These are phyloP conservation scores for Salvia miltiorrhiza DNA, from an alignment of 257 asterid species.

Conservation along the genomic window DNA sequence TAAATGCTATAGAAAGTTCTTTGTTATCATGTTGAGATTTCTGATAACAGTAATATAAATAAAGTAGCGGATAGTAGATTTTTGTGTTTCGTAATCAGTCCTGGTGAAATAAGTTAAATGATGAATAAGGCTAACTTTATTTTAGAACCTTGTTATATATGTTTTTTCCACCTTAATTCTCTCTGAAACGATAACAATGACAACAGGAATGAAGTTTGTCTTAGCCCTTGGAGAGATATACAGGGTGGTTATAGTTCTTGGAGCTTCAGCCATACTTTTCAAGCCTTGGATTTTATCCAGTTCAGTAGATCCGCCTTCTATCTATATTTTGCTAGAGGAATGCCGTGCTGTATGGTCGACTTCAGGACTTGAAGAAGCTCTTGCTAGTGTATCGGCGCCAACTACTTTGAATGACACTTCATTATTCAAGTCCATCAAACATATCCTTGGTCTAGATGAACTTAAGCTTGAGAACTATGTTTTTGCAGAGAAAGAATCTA, in stretches of 20 bases:
- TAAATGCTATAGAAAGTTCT: slow-evolving; percentile 24
- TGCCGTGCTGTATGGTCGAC: slow-evolving; percentile 57
- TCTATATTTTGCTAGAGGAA: slow-evolving; percentile 47
- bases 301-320: slow-evolving; percentile 34
- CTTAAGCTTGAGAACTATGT: slow-evolving; percentile 48
- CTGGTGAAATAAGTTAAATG: background rate
- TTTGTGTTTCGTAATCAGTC: background rate
- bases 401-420: slow-evolving; percentile 30
- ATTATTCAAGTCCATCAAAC: slow-evolving; percentile 48
- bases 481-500: slow-evolving; percentile 35
- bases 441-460: slow-evolving; percentile 49
- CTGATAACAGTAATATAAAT: background rate
- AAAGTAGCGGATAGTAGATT: background rate
- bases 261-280: slow-evolving; percentile 63
- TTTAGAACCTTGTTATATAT: slow-evolving; percentile 8
- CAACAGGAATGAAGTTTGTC: slow-evolving; percentile 57
- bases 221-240: slow-evolving; percentile 75
- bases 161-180: slow-evolving; percentile 19
- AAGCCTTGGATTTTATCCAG: slow-evolving; percentile 63
- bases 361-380: slow-evolving; percentile 67
- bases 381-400: slow-evolving; percentile 39
- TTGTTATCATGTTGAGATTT: slow-evolving; percentile 12
- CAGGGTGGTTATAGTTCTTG: slow-evolving; percentile 66
- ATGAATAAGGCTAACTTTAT: background rate
- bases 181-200: slow-evolving; percentile 22